phyloP scores from a whole-genome alignment of 1,284 basidiomycete genomes.

The Stygiomarasmius scandens region DNA sequence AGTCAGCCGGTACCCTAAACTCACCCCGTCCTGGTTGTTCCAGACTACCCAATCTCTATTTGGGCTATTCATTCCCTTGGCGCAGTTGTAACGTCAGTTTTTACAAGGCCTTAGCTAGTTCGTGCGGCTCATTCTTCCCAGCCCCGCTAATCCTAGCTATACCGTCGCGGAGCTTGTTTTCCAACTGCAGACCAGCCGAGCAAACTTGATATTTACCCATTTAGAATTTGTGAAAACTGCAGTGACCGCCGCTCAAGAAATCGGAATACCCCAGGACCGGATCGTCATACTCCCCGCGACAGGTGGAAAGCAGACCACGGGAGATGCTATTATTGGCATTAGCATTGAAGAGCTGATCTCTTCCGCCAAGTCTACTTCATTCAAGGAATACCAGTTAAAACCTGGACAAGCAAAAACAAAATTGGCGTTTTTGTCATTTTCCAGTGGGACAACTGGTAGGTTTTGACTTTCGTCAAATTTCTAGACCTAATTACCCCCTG shows the following conservation, averaged over 20 bases:
- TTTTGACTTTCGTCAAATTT: not conserved
- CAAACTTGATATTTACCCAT: constrained; percentile 63
- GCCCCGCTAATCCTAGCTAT: constrained; percentile 71
- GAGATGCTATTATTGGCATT: constrained; percentile 13
- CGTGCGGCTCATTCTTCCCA: constrained; percentile 19
- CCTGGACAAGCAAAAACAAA: constrained; percentile 70
- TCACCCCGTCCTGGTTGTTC: not conserved
- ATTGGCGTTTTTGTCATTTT: constrained; percentile 77
- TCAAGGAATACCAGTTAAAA: constrained; percentile 46
- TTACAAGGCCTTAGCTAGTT: not conserved
- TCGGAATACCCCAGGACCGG: constrained; percentile 54
- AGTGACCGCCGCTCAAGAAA: constrained; percentile 49
- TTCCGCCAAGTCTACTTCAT: constrained; percentile 39
- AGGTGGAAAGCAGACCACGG: not conserved
- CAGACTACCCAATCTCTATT: constrained; percentile 72
- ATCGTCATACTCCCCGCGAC: constrained; percentile 56
- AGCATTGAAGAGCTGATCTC: constrained; percentile 59
- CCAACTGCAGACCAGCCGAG: constrained; percentile 58
- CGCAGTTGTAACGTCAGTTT: constrained; percentile 63
- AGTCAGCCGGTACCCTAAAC: not conserved
- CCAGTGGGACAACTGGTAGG: constrained; percentile 75
- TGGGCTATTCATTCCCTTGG: constrained; percentile 81
- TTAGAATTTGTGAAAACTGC: constrained; percentile 65
- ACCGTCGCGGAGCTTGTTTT: constrained; percentile 67
- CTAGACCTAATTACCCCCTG: not conserved